Conservation (phyloP, 2,329 filamentous ascomycete genomes). For the Myriosclerotinia scirpicola region DNA sequence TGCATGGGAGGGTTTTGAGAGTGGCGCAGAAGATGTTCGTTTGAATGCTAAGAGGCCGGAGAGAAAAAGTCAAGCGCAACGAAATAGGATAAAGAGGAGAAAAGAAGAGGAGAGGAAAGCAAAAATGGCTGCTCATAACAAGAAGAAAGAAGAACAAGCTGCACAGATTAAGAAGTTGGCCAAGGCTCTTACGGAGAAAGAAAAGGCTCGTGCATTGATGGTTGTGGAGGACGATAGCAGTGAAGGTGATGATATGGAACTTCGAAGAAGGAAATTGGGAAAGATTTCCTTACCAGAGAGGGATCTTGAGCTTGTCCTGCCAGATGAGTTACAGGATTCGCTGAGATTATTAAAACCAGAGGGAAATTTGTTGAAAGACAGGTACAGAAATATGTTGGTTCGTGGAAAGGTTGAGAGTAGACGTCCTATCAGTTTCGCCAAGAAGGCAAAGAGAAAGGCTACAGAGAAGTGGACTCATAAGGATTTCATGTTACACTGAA, state of each 20-base stretch:
- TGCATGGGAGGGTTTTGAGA: slow-evolving; percentile 88
- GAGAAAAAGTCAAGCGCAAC: slow-evolving; percentile 81
- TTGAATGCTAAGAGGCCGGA: slow-evolving; percentile 72
- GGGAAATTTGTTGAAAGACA: slow-evolving; percentile 89
- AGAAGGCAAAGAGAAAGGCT: slow-evolving; percentile 75
- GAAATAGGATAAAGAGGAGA: slow-evolving; percentile 83
- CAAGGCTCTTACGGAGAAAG: slow-evolving; percentile 60
- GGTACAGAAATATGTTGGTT: slow-evolving; percentile 85
- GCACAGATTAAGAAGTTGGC: slow-evolving; percentile 70
- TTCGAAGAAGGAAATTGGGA: slow-evolving; percentile 73
- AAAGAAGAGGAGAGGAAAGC: slow-evolving; percentile 81
- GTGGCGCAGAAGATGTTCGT: slow-evolving; percentile 67
- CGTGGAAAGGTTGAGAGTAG: slow-evolving; percentile 86
- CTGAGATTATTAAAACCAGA: slow-evolving; percentile 84
- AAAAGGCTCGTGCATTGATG: slow-evolving; percentile 50
- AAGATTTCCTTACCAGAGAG: slow-evolving; percentile 74
- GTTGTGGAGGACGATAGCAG: slow-evolving; percentile 47
- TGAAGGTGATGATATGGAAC: slow-evolving; percentile 60
- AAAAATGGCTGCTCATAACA: slow-evolving; percentile 74
- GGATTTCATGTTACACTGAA: slow-evolving; percentile 63
- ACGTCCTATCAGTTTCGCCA: slow-evolving; percentile 74
- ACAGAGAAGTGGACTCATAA: slow-evolving; percentile 99
- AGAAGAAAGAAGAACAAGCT: slow-evolving; percentile 69
- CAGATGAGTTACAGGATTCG: slow-evolving; percentile 81
- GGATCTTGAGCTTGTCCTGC: slow-evolving; percentile 75